Conservation (phyloP, 495 filamentous ascomycete genomes). For the Usnea hakonensis region DNA sequence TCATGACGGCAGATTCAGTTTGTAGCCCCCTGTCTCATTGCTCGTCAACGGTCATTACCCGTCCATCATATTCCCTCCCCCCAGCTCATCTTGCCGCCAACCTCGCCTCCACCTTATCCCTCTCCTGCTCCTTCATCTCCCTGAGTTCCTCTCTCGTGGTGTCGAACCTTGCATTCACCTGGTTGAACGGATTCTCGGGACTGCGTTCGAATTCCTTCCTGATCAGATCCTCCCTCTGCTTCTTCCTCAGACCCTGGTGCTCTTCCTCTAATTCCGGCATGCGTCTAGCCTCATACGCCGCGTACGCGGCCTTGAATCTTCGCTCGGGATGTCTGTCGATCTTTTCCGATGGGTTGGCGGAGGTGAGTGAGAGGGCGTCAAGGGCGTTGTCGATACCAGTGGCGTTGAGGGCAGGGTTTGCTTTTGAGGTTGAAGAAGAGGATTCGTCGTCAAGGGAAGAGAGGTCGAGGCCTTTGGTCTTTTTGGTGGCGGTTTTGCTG, state of each 20-base stretch:
- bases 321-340: constrained; percentile 82
- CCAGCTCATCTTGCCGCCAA: constrained; percentile 34
- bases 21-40: background rate
- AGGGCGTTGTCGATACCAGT: constrained; percentile 86
- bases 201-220: constrained; percentile 86
- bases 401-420: constrained; percentile 55
- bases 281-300: constrained; percentile 77
- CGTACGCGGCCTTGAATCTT: constrained; percentile 78
- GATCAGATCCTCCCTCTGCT: constrained; percentile 73
- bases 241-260: constrained; percentile 62
- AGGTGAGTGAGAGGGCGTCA: constrained; percentile 66
- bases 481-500: constrained; percentile 54
- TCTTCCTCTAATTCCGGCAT: constrained; percentile 79
- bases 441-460: constrained; percentile 56
- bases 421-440: constrained; percentile 37
- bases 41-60: background rate
- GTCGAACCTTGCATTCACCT: constrained; percentile 64
- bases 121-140: constrained; percentile 58
- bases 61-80: background rate
- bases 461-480: constrained; percentile 56
- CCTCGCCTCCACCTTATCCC: constrained; percentile 63
- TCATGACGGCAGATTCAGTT: background rate
- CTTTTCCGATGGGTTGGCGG: constrained; percentile 45
- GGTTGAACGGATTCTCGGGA: constrained; percentile 90
- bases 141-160: constrained; percentile 70